A percentile compares a stretch with the other conserved stretches of the same genome.
phyloP scores from a whole-genome alignment of 352 stramenopile species.

The Blastocystis sp. region DNA sequence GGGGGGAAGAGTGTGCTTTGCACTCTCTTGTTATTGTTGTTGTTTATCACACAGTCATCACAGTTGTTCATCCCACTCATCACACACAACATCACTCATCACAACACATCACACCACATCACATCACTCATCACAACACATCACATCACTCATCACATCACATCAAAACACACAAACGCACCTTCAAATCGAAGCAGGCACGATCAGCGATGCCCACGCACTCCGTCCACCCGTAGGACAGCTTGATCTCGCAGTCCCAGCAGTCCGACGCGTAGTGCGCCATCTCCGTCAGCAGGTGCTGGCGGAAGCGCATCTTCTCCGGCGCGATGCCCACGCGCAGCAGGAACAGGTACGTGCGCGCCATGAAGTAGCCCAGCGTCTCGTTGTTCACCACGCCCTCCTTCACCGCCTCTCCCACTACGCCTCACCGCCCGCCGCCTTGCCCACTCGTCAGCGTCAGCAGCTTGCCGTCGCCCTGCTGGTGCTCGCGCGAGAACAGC shows the following conservation, averaged over 20 bases:
- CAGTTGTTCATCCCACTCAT: too few species aligned
- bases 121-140: background rate
- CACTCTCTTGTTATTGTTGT: too few species aligned
- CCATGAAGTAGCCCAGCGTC: constrained; percentile 97
- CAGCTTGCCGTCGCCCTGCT: constrained; percentile 91
- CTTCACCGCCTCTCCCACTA: constrained; percentile 81
- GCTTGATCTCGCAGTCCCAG: constrained; percentile 98
- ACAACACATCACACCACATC: too few species aligned
- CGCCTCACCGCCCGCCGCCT: constrained; percentile 37
- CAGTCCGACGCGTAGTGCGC: constrained; percentile 98
- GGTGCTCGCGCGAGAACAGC: constrained; percentile 88
- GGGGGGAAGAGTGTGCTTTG: too few species aligned
- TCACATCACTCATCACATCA: too few species aligned
- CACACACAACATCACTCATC: too few species aligned
- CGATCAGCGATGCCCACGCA: constrained; percentile 96
- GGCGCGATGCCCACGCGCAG: constrained; percentile 86
- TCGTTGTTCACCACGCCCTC: constrained; percentile 93
- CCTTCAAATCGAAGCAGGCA: constrained; percentile 92
- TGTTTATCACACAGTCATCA: too few species aligned
- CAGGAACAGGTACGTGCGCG: constrained; percentile 91
- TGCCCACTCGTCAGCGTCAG: constrained; percentile 83
- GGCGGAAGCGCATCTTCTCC: constrained; percentile 90
- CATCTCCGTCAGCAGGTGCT: constrained; percentile 98
- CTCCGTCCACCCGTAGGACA: constrained; percentile 95
- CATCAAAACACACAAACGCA: constrained; percentile 74